A percentile compares a stretch with the other conserved stretches of the same genome.
phyloP scores from a whole-genome alignment of 768 basidiomycete genomes.

The Pleurotus tuoliensis region DNA sequence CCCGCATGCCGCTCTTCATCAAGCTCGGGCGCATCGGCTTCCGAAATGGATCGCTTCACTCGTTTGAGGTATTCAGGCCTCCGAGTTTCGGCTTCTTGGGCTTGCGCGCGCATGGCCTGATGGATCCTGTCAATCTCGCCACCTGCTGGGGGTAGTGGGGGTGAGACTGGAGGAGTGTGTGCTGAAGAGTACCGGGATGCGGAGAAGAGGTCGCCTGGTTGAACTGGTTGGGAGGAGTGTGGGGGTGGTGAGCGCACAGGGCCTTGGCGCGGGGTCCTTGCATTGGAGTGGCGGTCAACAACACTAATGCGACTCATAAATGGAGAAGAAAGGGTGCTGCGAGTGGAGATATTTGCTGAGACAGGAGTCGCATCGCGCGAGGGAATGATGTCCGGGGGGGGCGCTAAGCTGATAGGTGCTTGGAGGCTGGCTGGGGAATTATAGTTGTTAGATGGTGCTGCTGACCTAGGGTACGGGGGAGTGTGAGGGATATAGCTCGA shows the following conservation, averaged over 20 bases:
- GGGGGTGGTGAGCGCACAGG: slow-evolving; percentile 13
- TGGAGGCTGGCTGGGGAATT: slow-evolving; percentile 14
- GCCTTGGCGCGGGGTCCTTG: slow-evolving; percentile 9
- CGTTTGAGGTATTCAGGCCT: slow-evolving; percentile 74
- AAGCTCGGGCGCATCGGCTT: slow-evolving; percentile 33
- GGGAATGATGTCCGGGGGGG: slow-evolving; percentile 16
- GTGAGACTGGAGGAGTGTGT: slow-evolving; percentile 21
- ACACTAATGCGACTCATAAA: slow-evolving; percentile 38
- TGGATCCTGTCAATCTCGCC: slow-evolving; percentile 62
- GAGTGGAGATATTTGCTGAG: slow-evolving; percentile 22
- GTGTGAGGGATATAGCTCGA: background rate
- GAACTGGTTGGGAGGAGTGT: slow-evolving; percentile 13
- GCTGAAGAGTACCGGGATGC: slow-evolving; percentile 17
- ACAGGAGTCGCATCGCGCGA: slow-evolving; percentile 19
- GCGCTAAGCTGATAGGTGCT: slow-evolving; percentile 13
- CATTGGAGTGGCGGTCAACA: slow-evolving; percentile 19
- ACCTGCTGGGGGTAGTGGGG: slow-evolving; percentile 29
- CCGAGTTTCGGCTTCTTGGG: slow-evolving; percentile 54
- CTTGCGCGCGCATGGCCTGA: slow-evolving; percentile 42
- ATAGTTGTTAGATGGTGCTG: background rate
- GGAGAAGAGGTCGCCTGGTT: slow-evolving; percentile 25
- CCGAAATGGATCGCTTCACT: slow-evolving; percentile 42
- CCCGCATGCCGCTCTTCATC: slow-evolving; percentile 17
- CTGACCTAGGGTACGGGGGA: background rate
- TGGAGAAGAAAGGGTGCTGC: slow-evolving; percentile 39